These are phyloP conservation scores for Ascochyta koolunga DNA, from an alignment of 2,329 filamentous ascomycete species.

Conservation along the genomic window DNA sequence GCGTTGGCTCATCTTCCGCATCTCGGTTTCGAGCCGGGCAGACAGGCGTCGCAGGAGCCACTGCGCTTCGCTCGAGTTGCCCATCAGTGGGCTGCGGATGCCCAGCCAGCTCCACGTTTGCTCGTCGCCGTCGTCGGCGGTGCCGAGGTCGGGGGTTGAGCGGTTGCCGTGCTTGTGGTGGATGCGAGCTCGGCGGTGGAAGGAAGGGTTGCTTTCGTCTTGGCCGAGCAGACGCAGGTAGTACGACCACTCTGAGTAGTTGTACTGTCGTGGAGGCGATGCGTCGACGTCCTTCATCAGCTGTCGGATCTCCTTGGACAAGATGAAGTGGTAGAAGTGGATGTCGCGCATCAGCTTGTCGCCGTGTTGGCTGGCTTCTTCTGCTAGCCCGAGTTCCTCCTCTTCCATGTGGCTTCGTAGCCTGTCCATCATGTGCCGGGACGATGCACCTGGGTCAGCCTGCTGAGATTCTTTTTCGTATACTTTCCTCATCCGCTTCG, in stretches of 20 bases:
- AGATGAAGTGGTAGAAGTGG: slow-evolving; percentile 58
- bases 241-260: slow-evolving; percentile 49
- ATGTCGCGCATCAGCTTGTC: slow-evolving; percentile 55
- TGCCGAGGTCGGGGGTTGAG: slow-evolving; percentile 38
- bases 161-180: slow-evolving; percentile 26
- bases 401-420: slow-evolving; percentile 49
- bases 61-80: slow-evolving; percentile 69
- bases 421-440: slow-evolving; percentile 36
- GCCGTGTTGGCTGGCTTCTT: slow-evolving; percentile 49
- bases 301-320: slow-evolving; percentile 52
- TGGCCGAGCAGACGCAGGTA: slow-evolving; percentile 47
- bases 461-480: slow-evolving; percentile 19
- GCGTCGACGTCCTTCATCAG: slow-evolving; percentile 51
- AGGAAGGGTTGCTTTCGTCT: slow-evolving; percentile 48
- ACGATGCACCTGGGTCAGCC: slow-evolving; percentile 7
- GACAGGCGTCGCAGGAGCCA: slow-evolving; percentile 74
- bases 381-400: slow-evolving; percentile 51
- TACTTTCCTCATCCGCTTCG: slow-evolving; percentile 28
- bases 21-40: slow-evolving; percentile 57
- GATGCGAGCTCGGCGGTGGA: slow-evolving; percentile 42
- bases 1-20: slow-evolving; percentile 38
- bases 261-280: slow-evolving; percentile 49
- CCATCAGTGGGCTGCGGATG: slow-evolving; percentile 71
- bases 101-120: slow-evolving; percentile 82
- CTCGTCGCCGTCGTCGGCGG: slow-evolving; percentile 37